These are phyloP conservation scores for Mycosphaerella arachidis DNA, from an alignment of 2,329 filamentous ascomycete genomes.

Conservation along the genomic window DNA sequence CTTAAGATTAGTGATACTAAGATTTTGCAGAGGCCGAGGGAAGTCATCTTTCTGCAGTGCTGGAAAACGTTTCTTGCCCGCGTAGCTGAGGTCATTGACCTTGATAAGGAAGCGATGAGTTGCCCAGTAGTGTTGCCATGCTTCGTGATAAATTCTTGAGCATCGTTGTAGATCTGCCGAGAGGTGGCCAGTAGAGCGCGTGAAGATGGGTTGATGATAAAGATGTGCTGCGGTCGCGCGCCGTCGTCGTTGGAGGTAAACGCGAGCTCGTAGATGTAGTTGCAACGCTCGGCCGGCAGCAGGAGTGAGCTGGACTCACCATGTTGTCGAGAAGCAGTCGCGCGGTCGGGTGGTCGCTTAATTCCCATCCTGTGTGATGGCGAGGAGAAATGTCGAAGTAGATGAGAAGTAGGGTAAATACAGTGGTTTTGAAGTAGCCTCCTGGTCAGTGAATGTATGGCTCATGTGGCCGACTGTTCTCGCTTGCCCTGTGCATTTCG, in stretches of 20 bases:
- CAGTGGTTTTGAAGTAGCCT: background rate
- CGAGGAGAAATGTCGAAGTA: background rate
- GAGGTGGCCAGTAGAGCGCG: background rate
- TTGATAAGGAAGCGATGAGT: background rate
- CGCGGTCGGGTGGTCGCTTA: background rate
- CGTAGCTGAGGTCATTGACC: background rate
- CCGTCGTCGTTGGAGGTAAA: background rate
- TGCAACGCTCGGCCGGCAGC: background rate
- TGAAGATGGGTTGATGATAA: background rate
- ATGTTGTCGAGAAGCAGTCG: background rate
- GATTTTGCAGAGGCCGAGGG: background rate
- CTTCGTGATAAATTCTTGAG: background rate
- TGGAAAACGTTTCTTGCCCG: background rate
- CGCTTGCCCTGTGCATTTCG: background rate
- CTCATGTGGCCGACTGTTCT: background rate
- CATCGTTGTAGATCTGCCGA: background rate
- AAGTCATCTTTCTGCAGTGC: background rate
- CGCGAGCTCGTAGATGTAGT: background rate
- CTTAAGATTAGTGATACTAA: background rate
- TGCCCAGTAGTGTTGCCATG: background rate
- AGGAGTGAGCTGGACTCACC: background rate
- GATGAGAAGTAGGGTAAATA: background rate
- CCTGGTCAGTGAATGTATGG: background rate
- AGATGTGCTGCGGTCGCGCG: background rate
- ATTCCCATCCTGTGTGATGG: background rate